Evolutionary conservation across 306 rosid genomes (phyloP).

Genomic region (Malus sieversii): DNA sequence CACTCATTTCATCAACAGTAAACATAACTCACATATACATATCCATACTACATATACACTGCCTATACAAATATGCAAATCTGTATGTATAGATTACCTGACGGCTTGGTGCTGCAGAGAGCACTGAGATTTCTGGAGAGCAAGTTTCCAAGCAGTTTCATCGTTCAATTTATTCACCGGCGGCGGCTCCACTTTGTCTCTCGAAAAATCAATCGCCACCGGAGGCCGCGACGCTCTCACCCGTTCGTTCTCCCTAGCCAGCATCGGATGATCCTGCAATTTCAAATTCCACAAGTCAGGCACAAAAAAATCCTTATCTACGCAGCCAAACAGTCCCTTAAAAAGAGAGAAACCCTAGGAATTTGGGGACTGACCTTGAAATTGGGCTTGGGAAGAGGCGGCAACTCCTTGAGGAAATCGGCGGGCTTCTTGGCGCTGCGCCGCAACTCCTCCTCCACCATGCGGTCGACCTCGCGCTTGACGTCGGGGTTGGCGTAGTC

Average conservation of each 20-base stretch:
- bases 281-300: neutral
- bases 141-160: constrained; percentile 79
- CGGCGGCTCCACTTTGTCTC: constrained; percentile 64
- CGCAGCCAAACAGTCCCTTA: neutral
- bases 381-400: constrained; percentile 65
- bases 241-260: constrained; percentile 88
- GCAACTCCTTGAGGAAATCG: constrained; percentile 86
- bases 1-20: constrained; percentile 9
- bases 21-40: neutral
- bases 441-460: constrained; percentile 90
- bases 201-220: constrained; percentile 52
- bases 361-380: constrained; percentile 35
- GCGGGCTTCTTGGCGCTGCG: constrained; percentile 78
- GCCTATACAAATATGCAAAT: neutral
- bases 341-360: neutral
- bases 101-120: constrained; percentile 57
- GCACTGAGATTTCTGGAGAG: constrained; percentile 74
- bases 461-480: constrained; percentile 76
- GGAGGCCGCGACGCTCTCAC: constrained; percentile 92
- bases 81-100: constrained; percentile 29
- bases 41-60: neutral
- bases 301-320: neutral
- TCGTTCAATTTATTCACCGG: constrained; percentile 52
- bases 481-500: constrained; percentile 68
- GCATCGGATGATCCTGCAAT: constrained; percentile 68